Conservation (phyloP, 2,329 filamentous ascomycete species). For the Thelonectria rubi region DNA sequence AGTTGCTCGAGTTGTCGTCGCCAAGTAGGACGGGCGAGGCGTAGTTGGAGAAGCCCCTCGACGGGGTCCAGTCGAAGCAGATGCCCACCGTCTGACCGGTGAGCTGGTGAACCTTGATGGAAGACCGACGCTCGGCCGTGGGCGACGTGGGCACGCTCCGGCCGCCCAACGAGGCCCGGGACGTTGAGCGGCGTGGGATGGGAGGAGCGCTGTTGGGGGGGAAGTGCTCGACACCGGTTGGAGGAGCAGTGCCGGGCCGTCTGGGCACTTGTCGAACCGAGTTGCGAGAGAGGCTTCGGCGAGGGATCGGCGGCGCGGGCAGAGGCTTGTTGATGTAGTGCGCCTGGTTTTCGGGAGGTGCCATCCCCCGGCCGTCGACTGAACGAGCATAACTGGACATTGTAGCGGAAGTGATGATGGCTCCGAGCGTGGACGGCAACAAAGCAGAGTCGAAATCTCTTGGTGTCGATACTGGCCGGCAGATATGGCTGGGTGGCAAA, state of each 20-base stretch:
- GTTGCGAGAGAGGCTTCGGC: slow-evolving; percentile 17
- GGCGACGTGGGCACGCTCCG: slow-evolving; percentile 31
- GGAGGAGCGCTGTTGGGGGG: slow-evolving; percentile 25
- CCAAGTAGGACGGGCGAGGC: slow-evolving; percentile 31
- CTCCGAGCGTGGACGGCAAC: background rate
- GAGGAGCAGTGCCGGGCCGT: slow-evolving; percentile 30
- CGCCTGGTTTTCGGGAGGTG: slow-evolving; percentile 37
- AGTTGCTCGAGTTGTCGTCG: slow-evolving; percentile 39
- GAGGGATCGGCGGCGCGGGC: slow-evolving; percentile 27
- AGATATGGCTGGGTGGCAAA: slow-evolving; percentile 24
- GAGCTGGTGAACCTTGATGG: slow-evolving; percentile 53
- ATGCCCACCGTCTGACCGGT: slow-evolving; percentile 52
- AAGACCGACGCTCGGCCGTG: slow-evolving; percentile 42
- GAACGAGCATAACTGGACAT: slow-evolving; percentile 33
- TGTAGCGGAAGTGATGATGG: slow-evolving; percentile 6
- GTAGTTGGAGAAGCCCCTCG: slow-evolving; percentile 29
- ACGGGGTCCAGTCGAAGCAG: slow-evolving; percentile 29
- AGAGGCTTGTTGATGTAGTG: slow-evolving; percentile 36
- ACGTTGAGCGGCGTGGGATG: slow-evolving; percentile 30
- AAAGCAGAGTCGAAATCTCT: slow-evolving; percentile 14
- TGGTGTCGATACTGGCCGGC: slow-evolving; percentile 23
- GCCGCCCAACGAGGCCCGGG: background rate
- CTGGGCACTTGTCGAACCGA: slow-evolving; percentile 19
- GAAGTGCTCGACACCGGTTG: slow-evolving; percentile 33
- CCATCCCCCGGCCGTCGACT: slow-evolving; percentile 30